These are phyloP conservation scores for Solanum okadae DNA, from an alignment of 257 asterid species.

Conservation along the genomic window DNA sequence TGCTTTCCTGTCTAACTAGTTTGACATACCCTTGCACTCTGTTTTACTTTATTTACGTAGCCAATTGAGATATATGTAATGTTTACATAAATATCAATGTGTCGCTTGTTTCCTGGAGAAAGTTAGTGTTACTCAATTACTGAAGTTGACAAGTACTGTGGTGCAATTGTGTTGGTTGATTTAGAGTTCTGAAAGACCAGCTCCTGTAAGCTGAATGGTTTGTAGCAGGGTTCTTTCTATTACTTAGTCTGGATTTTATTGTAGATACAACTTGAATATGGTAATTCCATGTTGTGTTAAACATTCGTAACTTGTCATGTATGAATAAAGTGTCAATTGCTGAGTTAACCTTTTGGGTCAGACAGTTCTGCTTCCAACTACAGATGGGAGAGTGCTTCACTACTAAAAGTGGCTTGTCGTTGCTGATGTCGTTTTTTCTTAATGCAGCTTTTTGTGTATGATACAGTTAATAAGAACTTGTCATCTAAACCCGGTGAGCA, in stretches of 20 bases:
- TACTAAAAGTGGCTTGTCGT: background rate
- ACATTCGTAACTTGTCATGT: background rate
- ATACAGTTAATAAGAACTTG: constrained; percentile 76
- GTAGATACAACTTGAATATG: background rate
- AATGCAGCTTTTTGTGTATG: constrained; percentile 73
- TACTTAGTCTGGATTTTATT: background rate
- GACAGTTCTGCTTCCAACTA: background rate
- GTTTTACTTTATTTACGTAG: background rate
- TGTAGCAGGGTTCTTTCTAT: background rate
- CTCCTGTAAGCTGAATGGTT: background rate
- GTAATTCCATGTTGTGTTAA: background rate
- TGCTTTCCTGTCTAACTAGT: background rate
- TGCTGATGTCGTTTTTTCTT: background rate
- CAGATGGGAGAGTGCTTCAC: background rate
- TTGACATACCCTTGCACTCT: background rate
- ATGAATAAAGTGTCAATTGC: background rate
- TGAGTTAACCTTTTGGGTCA: background rate
- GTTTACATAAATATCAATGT: background rate
- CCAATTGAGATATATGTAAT: background rate
- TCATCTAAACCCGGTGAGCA: constrained; percentile 59
- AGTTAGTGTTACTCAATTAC: background rate
- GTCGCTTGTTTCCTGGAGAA: background rate
- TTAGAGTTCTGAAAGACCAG: background rate
- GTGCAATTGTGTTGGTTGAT: background rate
- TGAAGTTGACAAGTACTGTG: background rate